A percentile compares a stretch with the other conserved stretches of the same genome.
Conservation (phyloP, 106 monocot species). For the Allium sativum region DNA sequence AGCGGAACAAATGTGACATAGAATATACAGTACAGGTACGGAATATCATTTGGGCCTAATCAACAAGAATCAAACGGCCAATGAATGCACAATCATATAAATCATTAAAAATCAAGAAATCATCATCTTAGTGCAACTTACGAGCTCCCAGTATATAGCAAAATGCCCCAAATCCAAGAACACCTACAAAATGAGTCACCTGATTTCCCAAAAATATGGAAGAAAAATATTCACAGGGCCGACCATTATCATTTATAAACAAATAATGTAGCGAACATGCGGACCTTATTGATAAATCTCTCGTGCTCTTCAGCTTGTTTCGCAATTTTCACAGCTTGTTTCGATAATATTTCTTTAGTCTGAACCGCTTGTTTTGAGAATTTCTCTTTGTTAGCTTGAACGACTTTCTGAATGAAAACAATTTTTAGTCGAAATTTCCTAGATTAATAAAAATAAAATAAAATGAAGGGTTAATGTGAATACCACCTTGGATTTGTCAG, state of each 20-base stretch:
- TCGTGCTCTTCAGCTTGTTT: conserved; percentile 96
- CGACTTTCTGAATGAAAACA: conserved; percentile 3
- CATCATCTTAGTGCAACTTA: conserved; percentile 24
- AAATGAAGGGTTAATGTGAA: neutral
- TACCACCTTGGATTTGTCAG: conserved; percentile 35
- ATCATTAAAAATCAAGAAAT: neutral
- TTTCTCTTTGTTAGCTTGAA: conserved; percentile 11
- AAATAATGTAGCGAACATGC: neutral
- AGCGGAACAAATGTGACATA: conserved; percentile 88
- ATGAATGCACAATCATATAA: neutral
- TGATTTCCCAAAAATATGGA: conserved; percentile 12
- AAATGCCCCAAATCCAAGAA: conserved; percentile 93
- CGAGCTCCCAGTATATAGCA: conserved; percentile 89
- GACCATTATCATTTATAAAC: neutral
- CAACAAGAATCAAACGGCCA: conserved; percentile 1
- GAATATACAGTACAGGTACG: conserved; percentile 86
- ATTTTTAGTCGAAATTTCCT: neutral
- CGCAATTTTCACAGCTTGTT: conserved; percentile 88
- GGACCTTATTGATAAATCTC: conserved; percentile 78
- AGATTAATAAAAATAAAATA: neutral
- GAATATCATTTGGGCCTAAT: conserved; percentile 90
- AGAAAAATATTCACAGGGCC: neutral
- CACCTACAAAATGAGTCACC: conserved; percentile 92
- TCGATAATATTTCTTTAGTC: conserved; percentile 71
- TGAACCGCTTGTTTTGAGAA: conserved; percentile 28